Conservation (phyloP, 2,329 filamentous ascomycete species). For the Trichoderma sp. region DNA sequence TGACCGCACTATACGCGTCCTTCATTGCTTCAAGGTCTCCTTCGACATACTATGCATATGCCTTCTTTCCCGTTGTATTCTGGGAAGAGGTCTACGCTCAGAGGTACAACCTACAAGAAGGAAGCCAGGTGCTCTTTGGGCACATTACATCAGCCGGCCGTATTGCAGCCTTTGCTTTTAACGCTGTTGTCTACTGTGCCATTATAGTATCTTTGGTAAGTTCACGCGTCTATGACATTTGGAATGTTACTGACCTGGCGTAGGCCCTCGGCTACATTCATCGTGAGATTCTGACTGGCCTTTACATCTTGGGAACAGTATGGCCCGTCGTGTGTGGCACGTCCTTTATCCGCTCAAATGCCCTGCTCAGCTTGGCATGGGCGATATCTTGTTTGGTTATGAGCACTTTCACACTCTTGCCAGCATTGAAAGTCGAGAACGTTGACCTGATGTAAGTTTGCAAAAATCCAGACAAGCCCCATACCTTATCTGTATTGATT, state of each 20-base stretch:
- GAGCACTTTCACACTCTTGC: constrained; percentile 86
- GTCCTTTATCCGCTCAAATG: constrained; percentile 66
- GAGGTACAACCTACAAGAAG: constrained; percentile 64
- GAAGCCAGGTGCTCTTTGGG: constrained; percentile 64
- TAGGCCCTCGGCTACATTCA: constrained; percentile 90
- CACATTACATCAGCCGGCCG: constrained; percentile 61
- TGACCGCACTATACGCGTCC: constrained; percentile 74
- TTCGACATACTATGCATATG: constrained; percentile 83
- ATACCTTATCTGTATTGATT: background rate
- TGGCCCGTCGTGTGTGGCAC: constrained; percentile 77
- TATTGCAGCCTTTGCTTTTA: constrained; percentile 57
- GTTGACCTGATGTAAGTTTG: constrained; percentile 66
- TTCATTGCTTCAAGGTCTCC: constrained; percentile 79
- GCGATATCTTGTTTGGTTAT: constrained; percentile 72
- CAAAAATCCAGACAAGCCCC: background rate
- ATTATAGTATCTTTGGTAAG: constrained; percentile 75
- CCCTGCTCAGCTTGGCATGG: constrained; percentile 67
- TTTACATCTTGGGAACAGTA: constrained; percentile 71
- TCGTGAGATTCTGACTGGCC: constrained; percentile 77
- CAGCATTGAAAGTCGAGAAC: constrained; percentile 81
- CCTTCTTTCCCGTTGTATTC: constrained; percentile 87
- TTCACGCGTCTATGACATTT: constrained; percentile 17
- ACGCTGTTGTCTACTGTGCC: constrained; percentile 64
- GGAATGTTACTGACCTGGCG: background rate
- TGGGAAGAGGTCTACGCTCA: constrained; percentile 93